Evolutionary conservation across 176 grass and related monocot species (phyloP), one percentile per base, ranked within the genome.

Genomic region (Aechmea fasciata): DNA sequence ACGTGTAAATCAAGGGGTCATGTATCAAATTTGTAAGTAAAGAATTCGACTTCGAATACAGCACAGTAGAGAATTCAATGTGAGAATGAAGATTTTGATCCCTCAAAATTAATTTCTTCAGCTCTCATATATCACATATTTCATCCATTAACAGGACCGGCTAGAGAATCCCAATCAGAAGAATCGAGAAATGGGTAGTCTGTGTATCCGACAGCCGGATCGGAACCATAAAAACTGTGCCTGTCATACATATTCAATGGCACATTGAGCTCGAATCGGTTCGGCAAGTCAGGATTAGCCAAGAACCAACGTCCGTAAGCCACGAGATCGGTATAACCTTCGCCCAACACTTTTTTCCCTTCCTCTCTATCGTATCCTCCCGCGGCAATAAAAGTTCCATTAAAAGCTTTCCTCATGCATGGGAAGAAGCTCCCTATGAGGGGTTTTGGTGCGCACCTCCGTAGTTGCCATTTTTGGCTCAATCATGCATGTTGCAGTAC

Each of bases 391-490:
- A 85, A 80, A 7, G 20, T 74, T 49, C 74, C 69, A 1, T 53
- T 49, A 75, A 85, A 88, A 17, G 85, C 73, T 51, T 85, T 63
- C 66, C 77, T 92, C 82, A 83, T 85, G 1, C 82, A 83, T 85
- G 1, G 55, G 48, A 20, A 71, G 48, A 6, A 92, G 66, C 69
- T n/a, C n/a, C n/a, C 80, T 70, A 22, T 74, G 68, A 10, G 77
- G 71, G 11, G 76, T 74, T 74, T 47, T 62, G 55, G 23, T 69
- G 65, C 67, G 62, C 68, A 71, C 72, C 11, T 80, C 72, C 10
- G 54, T 55, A 3, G n/a, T 68, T 53, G 75, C 26, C 64, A 74
- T 84, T 29, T 79, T 79, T 14, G 85, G 89, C 57, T 88, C 83
- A 8, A 92, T 80, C 50, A 55, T 84, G 11, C 50, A 55, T 84